These are phyloP conservation scores for Vigna hirtella DNA, from an alignment of 306 rosid genomes.

Conservation along the genomic window DNA sequence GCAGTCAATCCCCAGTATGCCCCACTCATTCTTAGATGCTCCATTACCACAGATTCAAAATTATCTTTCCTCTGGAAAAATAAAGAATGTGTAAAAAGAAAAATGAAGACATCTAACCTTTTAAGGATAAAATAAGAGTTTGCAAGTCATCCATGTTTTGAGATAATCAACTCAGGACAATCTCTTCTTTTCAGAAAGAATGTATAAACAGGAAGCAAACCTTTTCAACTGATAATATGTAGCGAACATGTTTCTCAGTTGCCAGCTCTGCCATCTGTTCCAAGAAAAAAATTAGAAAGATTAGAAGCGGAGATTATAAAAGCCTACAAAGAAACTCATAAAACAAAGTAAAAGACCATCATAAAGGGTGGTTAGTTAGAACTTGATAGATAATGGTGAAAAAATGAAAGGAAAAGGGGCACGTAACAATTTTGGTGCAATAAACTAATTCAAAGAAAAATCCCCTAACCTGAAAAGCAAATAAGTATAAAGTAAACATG, in stretches of 20 bases:
- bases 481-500: not conserved
- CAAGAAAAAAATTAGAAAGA: conserved; percentile 5
- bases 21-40: conserved; percentile 91
- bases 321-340: not conserved
- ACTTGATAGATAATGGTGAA: conserved; percentile 7
- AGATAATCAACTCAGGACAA: not conserved
- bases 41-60: conserved; percentile 80
- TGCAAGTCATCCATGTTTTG: conserved; percentile 12
- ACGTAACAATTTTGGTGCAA: conserved; percentile 1
- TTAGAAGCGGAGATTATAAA: not conserved
- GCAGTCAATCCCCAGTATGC: conserved; percentile 91
- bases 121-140: conserved; percentile 4
- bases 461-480: not conserved
- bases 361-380: not conserved
- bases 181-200: not conserved
- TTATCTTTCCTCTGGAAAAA: conserved; percentile 72
- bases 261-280: conserved; percentile 74
- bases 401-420: not conserved
- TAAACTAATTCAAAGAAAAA: conserved; percentile 17
- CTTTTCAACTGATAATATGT: conserved; percentile 76
- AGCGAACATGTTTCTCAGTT: conserved; percentile 71
- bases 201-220: conserved; percentile 43
- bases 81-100: not conserved
- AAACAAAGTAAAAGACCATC: conserved; percentile 25
- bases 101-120: not conserved